These are phyloP conservation scores for Rhizopus microsporus DNA, from an alignment of 371 early-diverging fungal genomes.

Conservation along the genomic window DNA sequence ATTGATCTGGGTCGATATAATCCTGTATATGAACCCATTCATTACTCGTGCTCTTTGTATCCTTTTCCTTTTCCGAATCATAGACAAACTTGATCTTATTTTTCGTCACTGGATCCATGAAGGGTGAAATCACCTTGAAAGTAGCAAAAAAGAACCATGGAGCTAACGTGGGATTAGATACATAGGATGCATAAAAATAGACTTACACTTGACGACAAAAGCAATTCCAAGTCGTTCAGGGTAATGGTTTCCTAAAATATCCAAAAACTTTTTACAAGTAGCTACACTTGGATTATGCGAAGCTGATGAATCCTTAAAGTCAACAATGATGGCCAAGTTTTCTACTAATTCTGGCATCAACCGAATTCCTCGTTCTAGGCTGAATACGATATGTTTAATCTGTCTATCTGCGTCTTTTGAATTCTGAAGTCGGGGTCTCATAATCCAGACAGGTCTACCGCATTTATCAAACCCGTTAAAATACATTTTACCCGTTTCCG, in stretches of 20 bases:
- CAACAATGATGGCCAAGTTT: conserved; percentile 75
- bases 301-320: conserved; percentile 73
- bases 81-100: conserved; percentile 80
- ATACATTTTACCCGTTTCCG: conserved; percentile 82
- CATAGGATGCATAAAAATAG: background rate
- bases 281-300: conserved; percentile 70
- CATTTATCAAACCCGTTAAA: conserved; percentile 73
- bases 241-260: conserved; percentile 82
- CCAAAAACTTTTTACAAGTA: conserved; percentile 76
- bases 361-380: conserved; percentile 76
- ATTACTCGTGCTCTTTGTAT: conserved; percentile 27
- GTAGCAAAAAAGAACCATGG: conserved; percentile 88
- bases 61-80: conserved; percentile 53
- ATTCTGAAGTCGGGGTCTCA: conserved; percentile 78
- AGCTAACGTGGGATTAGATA: conserved; percentile 42
- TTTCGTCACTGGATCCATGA: conserved; percentile 91
- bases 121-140: conserved; percentile 80
- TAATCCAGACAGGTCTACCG: conserved; percentile 74
- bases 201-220: conserved; percentile 51
- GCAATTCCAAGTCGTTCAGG: conserved; percentile 77
- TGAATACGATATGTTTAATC: conserved; percentile 76
- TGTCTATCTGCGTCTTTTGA: conserved; percentile 79
- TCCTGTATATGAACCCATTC: conserved; percentile 57
- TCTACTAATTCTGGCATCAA: conserved; percentile 78
- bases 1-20: conserved; percentile 51